Conservation (phyloP, 306 rosid species). For the Oemleria cerasiformis region DNA sequence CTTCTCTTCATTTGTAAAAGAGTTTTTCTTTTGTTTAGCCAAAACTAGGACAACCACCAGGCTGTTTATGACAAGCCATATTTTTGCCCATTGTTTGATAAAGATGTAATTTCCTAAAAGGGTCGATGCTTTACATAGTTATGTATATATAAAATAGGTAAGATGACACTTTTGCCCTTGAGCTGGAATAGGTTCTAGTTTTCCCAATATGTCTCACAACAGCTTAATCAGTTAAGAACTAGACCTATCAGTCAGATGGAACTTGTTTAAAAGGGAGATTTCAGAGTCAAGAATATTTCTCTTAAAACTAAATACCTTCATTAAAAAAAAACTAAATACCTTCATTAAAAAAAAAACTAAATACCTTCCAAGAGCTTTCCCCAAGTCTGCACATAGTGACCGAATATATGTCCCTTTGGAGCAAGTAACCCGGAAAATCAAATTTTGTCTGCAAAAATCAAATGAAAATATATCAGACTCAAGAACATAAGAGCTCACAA, state of each 20-base stretch:
- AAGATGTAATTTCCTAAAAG: too few species aligned
- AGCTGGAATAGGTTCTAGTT: too few species aligned
- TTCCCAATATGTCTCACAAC: too few species aligned
- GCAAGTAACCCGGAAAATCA: conserved; percentile 81
- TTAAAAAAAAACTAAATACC: conserved; percentile 18
- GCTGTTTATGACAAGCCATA: too few species aligned
- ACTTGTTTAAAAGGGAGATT: neutral
- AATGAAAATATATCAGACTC: neutral
- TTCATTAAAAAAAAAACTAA: neutral
- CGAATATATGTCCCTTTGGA: conserved; percentile 95
- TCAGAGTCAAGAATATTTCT: conserved; percentile 1
- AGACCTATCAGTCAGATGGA: neutral
- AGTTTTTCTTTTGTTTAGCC: neutral
- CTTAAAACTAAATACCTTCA: conserved; percentile 58
- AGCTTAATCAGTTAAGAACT: too few species aligned
- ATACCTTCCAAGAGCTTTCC: conserved; percentile 94
- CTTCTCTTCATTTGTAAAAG: neutral
- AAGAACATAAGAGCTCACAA: conserved; percentile 5
- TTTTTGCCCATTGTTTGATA: too few species aligned
- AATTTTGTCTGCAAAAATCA: conserved; percentile 70
- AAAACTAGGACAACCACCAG: too few species aligned
- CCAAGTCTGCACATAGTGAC: conserved; percentile 89
- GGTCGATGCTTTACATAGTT: too few species aligned
- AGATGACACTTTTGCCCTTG: too few species aligned
- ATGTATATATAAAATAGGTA: too few species aligned